Evolutionary conservation across 2,329 filamentous ascomycete species (phyloP), one percentile per base, ranked within the genome.

Genomic region (Ceratocystis albifundus): DNA sequence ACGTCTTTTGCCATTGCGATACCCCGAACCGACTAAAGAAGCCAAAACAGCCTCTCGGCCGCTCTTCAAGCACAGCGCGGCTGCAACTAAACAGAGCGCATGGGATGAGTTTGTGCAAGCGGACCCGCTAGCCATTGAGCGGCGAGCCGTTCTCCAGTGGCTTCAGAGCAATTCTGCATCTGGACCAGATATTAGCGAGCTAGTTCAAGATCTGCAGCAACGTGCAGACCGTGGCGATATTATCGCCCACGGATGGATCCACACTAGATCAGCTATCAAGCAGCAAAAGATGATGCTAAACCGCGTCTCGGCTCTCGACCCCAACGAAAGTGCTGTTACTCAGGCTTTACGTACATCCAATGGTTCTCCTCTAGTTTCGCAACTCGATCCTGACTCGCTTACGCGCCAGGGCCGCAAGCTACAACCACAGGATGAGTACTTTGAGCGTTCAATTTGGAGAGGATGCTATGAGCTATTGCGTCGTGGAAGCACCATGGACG

Each of bases 391-490:
- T 0, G 94, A 99, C 77, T 90, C 91, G 4, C 80, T 86, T n/a
- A 86, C 85, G 46, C 84, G 94, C 68, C 92, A 97, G 75, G 82
- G 81, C 62, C 84, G 89, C 65, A 84, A 82, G 62, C 79, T 97
- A 50, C 88, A 96, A 73, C 83, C 86, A 28, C 85, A 92, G 71
- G 94, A 99, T 73, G 86, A 90, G 70, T 92, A 87, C 72, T 94
- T 93, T 69, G 94, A 99, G 77, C 84, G 88, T 65, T 88, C 91
- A 2, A 89, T 96, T 61, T 97, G 94, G 92, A 82, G 92, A 68
- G 88, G 89, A n/a, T 94, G 90, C 76, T 97, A 91, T 78, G 90
- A 96, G 74, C 89, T 96, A 79, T 80, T 99, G 64, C 86, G 93
- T 62, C 85, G 91, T 59, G 94, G 94, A n/a, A 86, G 85, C 70